Conservation (phyloP, 805 yeast species). For the Hanseniaspora vineae region DNA sequence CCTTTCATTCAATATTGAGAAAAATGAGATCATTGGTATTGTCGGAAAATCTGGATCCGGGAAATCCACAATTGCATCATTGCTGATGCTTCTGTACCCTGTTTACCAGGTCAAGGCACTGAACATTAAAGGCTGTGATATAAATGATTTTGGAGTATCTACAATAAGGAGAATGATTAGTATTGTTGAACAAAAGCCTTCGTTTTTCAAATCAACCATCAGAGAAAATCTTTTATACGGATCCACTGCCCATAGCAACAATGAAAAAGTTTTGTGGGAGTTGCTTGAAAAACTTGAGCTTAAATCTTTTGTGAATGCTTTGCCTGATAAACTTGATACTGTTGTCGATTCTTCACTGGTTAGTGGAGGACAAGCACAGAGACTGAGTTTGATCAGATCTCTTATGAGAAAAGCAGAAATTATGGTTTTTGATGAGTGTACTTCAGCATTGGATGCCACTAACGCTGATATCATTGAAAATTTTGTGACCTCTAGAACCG, state of each 20-base stretch:
- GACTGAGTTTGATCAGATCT: conserved; percentile 77
- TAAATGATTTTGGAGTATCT: conserved; percentile 31
- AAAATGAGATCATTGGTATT: conserved; percentile 47
- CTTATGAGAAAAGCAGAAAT: conserved; percentile 39
- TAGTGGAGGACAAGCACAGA: conserved; percentile 87
- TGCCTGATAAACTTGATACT: conserved; percentile 51
- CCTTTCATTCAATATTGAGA: conserved; percentile 29
- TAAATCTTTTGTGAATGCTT: conserved; percentile 36
- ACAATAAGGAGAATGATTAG: conserved; percentile 43
- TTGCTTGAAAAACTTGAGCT: conserved; percentile 37
- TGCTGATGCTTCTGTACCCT: conserved; percentile 43
- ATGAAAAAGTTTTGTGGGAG: conserved; percentile 26
- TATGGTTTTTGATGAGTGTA: conserved; percentile 70
- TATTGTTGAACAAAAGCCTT: conserved; percentile 65
- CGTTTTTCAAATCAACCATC: conserved; percentile 62
- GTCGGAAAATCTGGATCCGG: conserved; percentile 89
- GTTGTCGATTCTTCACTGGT: conserved; percentile 38
- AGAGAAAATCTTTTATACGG: conserved; percentile 63
- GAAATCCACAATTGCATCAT: conserved; percentile 59
- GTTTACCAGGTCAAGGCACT: conserved; percentile 27
- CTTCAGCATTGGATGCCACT: conserved; percentile 70
- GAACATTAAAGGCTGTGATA: conserved; percentile 33
- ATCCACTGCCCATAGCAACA: conserved; percentile 17
- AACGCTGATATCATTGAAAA: conserved; percentile 39
- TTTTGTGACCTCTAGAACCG: conserved; percentile 28